Percentiles rank a stretch among this genome's conserved stretches.
Evolutionary conservation across 1,139 yeast species (phyloP).

Genomic region (Magnusiomyces fungicola): DNA sequence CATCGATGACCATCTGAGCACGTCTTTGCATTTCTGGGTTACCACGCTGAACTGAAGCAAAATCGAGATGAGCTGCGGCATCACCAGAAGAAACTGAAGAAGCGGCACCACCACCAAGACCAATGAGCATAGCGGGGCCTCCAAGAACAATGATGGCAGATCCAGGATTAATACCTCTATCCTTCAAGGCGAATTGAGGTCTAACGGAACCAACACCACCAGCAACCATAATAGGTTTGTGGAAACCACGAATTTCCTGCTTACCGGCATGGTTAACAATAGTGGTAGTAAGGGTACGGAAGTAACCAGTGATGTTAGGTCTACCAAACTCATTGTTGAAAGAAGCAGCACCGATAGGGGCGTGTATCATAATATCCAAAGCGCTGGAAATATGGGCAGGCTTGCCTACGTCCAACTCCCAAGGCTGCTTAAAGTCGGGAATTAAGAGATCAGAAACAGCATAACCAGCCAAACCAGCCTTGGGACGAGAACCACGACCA

Average conservation of each 20-base stretch:
- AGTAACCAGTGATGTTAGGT: conserved; percentile 95
- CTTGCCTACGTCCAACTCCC: conserved; percentile 87
- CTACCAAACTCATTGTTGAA: conserved; percentile 98
- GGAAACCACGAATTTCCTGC: conserved; percentile 86
- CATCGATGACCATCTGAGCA: conserved; percentile 95
- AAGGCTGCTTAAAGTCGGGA: conserved; percentile 82
- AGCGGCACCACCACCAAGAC: conserved; percentile 99
- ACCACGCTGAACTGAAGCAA: conserved; percentile 98
- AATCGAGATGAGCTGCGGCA: conserved; percentile 91
- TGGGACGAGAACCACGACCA: conserved; percentile 95
- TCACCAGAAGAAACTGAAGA: conserved; percentile 93
- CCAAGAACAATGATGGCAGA: conserved; percentile 90
- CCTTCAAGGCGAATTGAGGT: conserved; percentile 86
- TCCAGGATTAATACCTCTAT: conserved; percentile 84
- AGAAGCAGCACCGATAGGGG: conserved; percentile 97
- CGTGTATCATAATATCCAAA: conserved; percentile 91
- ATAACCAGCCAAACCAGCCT: conserved; percentile 93
- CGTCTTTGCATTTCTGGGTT: conserved; percentile 99
- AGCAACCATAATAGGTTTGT: conserved; percentile 98
- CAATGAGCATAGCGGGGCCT: conserved; percentile 98
- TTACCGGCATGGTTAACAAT: conserved; percentile 57
- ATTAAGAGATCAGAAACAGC: conserved; percentile 86
- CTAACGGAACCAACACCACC: conserved; percentile 98
- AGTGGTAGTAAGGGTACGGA: conserved; percentile 85
- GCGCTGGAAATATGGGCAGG: conserved; percentile 93